Base-by-base conservation (phyloP, 805 yeast genomes). In the Monosporozyma servazzii region DNA sequence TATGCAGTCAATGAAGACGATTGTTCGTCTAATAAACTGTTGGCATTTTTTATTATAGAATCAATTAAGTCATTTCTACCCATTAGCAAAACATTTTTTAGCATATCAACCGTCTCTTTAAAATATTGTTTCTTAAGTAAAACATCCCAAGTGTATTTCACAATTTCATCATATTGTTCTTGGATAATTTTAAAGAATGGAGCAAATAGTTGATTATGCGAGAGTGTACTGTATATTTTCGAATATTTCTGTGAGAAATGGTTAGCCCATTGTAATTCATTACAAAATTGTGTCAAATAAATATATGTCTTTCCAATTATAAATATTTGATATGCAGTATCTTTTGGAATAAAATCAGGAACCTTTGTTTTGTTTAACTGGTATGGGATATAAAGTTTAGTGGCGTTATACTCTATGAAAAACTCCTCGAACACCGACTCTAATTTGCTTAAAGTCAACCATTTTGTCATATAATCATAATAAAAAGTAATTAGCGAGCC, bases 61-160 rank as follows among this genome's bases (percentile, higher is more conserved):
- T 86, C 82, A n/a, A 86, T 80, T 54, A 91, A 85, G 63, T 91
- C 96, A n/a, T 91, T 88, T 51, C 78, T 80, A 5, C 82, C 79
- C 74, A 87, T 81, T 42, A 93, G 65, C 58, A 89, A 70, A 52
- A 84, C 79, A 53, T 78, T 78, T 54, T 84, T 84, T 51, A 87
- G 70, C 45, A 81, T 82, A 5, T 65, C 62, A n/a, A 91, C 63
- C 56, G 86, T 88, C 10, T 71, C 66, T 40, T 71, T 67, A 37
- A 84, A 64, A 40, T 75, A 67, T 56, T 74, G 76, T 53, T 80
- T 78, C 2, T 69, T 68, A 48, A 76, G 72, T 2, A 89, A 58
- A 2, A 79, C 63, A 10, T 65, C 54, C 21, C 80, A 77, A 47
- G 86, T 72, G 53, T 72, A 78, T 33, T 75, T 70, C 0, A 80